phyloP scores from a whole-genome alignment of 2,329 filamentous ascomycete species.

The Zymoseptoria ardabiliae region DNA sequence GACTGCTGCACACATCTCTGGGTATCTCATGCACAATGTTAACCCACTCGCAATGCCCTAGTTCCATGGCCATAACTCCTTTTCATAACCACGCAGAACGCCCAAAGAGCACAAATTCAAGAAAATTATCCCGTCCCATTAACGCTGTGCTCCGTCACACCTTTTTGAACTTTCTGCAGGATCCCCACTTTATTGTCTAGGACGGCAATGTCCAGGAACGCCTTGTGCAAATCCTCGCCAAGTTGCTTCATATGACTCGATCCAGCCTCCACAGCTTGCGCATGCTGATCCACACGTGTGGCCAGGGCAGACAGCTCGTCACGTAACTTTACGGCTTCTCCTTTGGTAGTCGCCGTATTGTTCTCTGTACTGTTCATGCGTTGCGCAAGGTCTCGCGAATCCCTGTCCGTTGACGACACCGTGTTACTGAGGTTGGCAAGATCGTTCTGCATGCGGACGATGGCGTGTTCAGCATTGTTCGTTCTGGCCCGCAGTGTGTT shows the following conservation, averaged over 20 bases:
- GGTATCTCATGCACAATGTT: neutral
- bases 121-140: neutral
- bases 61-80: neutral
- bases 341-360: neutral
- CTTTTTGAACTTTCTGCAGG: neutral
- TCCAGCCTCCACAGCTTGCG: neutral
- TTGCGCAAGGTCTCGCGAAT: neutral
- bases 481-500: neutral
- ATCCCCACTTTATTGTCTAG: neutral
- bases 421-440: neutral
- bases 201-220: neutral
- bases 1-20: neutral
- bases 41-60: neutral
- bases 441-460: neutral
- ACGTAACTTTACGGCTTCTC: neutral
- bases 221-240: neutral
- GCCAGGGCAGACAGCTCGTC: neutral
- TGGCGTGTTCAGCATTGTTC: neutral
- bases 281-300: neutral
- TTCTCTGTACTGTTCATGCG: neutral
- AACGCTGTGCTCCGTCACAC: neutral
- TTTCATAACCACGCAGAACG: neutral
- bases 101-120: neutral
- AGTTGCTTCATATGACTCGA: neutral
- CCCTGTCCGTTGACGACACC: neutral